Conservation (phyloP, 768 basidiomycete species). For the Pisolithus microcarpus region DNA sequence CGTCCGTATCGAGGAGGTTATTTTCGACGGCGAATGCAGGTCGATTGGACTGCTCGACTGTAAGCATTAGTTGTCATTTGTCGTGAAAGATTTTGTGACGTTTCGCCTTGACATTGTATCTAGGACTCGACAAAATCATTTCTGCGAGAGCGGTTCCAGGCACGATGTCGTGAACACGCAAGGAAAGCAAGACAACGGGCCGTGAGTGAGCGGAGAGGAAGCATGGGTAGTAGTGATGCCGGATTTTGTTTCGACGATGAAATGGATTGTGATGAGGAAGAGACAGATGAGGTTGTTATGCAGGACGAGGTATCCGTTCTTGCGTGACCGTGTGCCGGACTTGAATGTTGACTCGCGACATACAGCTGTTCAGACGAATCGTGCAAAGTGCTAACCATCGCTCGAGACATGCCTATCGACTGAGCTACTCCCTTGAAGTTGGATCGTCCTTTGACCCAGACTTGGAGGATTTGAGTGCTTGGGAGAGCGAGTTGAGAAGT, state of each 20-base stretch:
- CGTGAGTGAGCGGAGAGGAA: constrained; percentile 33
- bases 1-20: background rate
- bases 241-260: constrained; percentile 20
- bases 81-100: background rate
- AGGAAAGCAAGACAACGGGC: constrained; percentile 37
- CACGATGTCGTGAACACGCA: constrained; percentile 56
- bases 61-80: background rate
- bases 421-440: constrained; percentile 62
- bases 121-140: constrained; percentile 48
- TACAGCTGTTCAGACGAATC: constrained; percentile 60
- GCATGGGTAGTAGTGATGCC: constrained; percentile 36
- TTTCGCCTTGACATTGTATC: too few species aligned
- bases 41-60: background rate
- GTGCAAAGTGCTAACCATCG: constrained; percentile 48
- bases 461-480: constrained; percentile 53
- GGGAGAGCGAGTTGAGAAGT: constrained; percentile 54
- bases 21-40: background rate
- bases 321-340: background rate
- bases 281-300: constrained; percentile 53
- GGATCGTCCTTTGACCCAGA: constrained; percentile 74
- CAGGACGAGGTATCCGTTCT: constrained; percentile 49
- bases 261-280: constrained; percentile 49
- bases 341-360: constrained; percentile 6
- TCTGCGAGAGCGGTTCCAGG: constrained; percentile 53
- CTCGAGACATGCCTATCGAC: constrained; percentile 44